Evolutionary conservation across 2,329 filamentous ascomycete genomes (phyloP).

Genomic region (Mycosphaerella sp.): DNA sequence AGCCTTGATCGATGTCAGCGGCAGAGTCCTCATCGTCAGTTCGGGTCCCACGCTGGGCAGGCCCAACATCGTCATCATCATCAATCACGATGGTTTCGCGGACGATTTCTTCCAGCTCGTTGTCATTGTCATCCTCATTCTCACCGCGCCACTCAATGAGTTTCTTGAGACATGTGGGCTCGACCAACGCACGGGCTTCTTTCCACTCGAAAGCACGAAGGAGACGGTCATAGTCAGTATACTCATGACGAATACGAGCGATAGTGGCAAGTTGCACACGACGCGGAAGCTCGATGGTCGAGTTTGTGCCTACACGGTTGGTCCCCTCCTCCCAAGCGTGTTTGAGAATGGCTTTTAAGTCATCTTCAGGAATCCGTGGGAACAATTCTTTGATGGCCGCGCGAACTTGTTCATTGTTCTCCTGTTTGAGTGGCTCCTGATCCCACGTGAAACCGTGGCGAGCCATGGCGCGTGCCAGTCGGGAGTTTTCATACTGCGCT

Average conservation of each 20-base stretch:
- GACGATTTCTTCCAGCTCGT: conserved; percentile 55
- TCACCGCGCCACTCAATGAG: conserved; percentile 59
- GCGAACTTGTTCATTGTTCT: conserved; percentile 46
- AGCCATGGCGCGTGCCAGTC: conserved; percentile 34
- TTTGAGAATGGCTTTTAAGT: conserved; percentile 53
- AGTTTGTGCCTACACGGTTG: conserved; percentile 53
- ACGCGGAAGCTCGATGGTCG: conserved; percentile 49
- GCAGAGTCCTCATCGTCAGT: conserved; percentile 22
- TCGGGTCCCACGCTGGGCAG: conserved; percentile 10
- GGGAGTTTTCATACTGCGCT: conserved; percentile 21
- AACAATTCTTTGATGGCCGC: conserved; percentile 57
- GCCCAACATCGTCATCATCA: conserved; percentile 50
- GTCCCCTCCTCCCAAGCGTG: conserved; percentile 56
- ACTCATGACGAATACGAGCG: conserved; percentile 56
- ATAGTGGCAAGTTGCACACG: conserved; percentile 57
- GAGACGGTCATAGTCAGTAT: conserved; percentile 57
- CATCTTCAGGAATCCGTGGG: conserved; percentile 55
- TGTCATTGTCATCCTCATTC: conserved; percentile 42
- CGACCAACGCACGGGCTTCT: conserved; percentile 50
- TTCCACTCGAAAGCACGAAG: conserved; percentile 48
- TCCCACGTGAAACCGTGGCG: conserved; percentile 29
- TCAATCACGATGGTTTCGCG: conserved; percentile 60
- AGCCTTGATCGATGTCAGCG: conserved; percentile 18
- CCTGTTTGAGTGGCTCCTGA: conserved; percentile 31
- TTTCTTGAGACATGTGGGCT: conserved; percentile 50